Base-by-base conservation (phyloP, 2,329 filamentous ascomycete genomes). In the Fusarium graminum region DNA sequence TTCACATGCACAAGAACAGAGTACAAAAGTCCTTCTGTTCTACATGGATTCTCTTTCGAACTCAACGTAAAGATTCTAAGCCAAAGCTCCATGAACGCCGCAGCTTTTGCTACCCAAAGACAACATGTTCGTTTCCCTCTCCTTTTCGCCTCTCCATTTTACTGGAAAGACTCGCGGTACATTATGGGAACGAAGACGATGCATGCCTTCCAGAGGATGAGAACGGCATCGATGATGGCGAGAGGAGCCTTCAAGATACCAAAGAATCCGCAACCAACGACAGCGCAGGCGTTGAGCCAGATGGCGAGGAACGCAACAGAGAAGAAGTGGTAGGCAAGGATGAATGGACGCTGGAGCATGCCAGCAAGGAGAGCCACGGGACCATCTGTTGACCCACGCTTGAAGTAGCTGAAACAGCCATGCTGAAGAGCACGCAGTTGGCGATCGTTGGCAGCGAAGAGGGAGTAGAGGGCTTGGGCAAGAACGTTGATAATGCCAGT, bases 401-500 rank as follows among this genome's bases (percentile, higher is more conserved):
- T 84, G 82, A 99, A 99, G 80, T 99, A 99, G 29, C 85, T 83
- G 82, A 98, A 98, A 82, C 95, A 99, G 45, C 95, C 95, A 68
- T 86, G 86, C 80, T 97, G 93, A 43, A 99, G 88, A 53, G 91
- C 89, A 67, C 87, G 87, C 51, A 98, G 87, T 74, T 94, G 87
- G 42, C 83, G 79, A 78, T 92, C 90, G 76, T 96, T 84, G 50
- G 94, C 95, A 16, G 94, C 93, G 76, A 98, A 99, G 13, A 99
- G 87, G 30, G 86, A 84, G 81, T 99, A 99, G 2, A 99, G 85
- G 0, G 95, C 94, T 82, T 95, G 92, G 2, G 95, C 94, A n/a
- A 99, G 88, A 71, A 98, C 97, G 79, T 99, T 99, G 84, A 99
- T 95, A 70, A 97, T 94, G 52, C 88, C 88, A 0, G 92, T 92